Conservation (phyloP, 139 green algal genomes). For the Haematococcus lacustris region DNA sequence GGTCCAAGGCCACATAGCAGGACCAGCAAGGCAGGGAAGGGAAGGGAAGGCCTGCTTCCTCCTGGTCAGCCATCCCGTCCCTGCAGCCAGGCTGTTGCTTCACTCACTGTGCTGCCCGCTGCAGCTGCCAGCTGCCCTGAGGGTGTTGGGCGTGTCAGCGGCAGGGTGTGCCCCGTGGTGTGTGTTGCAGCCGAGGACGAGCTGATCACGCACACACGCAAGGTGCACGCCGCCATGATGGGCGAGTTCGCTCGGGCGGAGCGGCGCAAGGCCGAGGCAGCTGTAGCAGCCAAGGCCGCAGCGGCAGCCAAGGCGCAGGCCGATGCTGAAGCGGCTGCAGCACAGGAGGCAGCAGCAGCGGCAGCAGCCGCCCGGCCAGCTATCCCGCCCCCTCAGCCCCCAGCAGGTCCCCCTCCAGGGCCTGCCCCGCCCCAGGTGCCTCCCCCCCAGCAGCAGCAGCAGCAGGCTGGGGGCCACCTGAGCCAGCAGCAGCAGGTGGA, state of each 20-base stretch:
- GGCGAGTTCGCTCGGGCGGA: slow-evolving; percentile 10
- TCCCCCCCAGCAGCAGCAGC: slow-evolving; percentile 12
- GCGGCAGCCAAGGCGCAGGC: slow-evolving; percentile 2
- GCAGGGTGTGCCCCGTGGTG: neutral
- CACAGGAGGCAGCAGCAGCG: neutral
- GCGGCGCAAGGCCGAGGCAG: neutral
- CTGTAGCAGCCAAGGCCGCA: neutral
- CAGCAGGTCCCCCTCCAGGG: neutral
- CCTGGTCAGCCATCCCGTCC: neutral
- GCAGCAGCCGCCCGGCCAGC: slow-evolving; percentile 7
- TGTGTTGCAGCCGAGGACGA: slow-evolving; percentile 49
- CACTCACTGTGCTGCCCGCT: neutral
- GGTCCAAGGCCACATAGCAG: slow-evolving; percentile 2
- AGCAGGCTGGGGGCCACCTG: neutral
- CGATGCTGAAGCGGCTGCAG: slow-evolving; percentile 6
- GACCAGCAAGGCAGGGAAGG: too few relatives aligned
- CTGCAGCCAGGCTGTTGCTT: neutral
- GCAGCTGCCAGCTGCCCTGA: neutral
- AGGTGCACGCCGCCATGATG: slow-evolving; percentile 33
- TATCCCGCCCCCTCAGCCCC: slow-evolving; percentile 8
- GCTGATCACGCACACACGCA: slow-evolving; percentile 38
- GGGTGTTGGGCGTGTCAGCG: neutral
- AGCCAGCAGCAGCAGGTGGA: slow-evolving; percentile 6
- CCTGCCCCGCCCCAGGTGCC: neutral
- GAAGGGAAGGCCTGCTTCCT: neutral